Evolutionary conservation across 1,284 basidiomycete species (phyloP).

Genomic region (Ceratobasidium sp.): DNA sequence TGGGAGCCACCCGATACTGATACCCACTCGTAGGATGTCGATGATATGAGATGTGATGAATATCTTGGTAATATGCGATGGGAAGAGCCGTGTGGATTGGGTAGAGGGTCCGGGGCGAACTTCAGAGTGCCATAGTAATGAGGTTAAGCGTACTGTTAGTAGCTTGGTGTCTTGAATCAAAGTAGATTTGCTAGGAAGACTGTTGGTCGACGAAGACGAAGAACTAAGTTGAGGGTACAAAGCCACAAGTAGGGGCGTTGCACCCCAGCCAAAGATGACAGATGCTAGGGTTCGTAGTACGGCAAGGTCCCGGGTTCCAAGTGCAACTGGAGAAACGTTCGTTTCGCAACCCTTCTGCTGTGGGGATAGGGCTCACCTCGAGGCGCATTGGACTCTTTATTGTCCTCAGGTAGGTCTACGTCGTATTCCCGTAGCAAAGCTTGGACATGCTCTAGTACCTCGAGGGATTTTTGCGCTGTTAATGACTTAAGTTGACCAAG

Average conservation of each 20-base stretch:
- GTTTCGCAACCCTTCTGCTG: not conserved
- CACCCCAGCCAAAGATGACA: conserved; percentile 71
- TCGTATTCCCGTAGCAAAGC: conserved; percentile 51
- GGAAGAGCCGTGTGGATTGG: conserved; percentile 46
- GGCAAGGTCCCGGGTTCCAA: conserved; percentile 70
- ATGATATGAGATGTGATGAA: conserved; percentile 63
- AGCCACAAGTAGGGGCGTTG: conserved; percentile 59
- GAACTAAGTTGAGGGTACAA: conserved; percentile 56
- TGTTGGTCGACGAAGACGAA: conserved; percentile 46
- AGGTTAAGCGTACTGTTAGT: conserved; percentile 58
- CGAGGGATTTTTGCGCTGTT: conserved; percentile 64
- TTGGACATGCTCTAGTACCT: conserved; percentile 61
- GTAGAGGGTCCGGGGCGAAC: not conserved
- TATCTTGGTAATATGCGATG: conserved; percentile 64
- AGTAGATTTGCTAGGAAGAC: not conserved
- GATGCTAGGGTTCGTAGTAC: conserved; percentile 67
- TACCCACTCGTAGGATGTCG: conserved; percentile 63
- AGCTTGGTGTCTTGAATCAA: conserved; percentile 49
- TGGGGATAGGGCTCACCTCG: conserved; percentile 2
- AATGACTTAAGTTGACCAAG: conserved; percentile 52
- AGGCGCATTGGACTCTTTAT: conserved; percentile 19
- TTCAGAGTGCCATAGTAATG: not conserved
- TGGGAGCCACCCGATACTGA: conserved; percentile 73
- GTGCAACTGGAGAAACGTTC: conserved; percentile 49
- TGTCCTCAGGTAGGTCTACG: conserved; percentile 41